A percentile compares a stretch with the other conserved stretches of the same genome.
phyloP scores from a whole-genome alignment of 2,329 filamentous ascomycete genomes.

The Neoscytalidium dimidiatum region DNA sequence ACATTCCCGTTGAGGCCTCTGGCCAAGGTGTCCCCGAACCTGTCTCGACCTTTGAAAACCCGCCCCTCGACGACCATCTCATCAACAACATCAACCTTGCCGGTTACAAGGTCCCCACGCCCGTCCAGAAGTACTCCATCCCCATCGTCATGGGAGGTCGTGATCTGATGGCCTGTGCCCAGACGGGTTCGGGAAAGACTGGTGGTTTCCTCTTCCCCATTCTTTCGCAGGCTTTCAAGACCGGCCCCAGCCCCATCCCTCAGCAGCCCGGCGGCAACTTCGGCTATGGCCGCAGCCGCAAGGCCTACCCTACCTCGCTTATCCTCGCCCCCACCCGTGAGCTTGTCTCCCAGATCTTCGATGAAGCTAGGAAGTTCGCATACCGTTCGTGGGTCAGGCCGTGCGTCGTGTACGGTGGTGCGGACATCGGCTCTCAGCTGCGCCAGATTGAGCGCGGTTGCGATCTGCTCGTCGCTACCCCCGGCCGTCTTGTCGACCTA shows the following conservation, averaged over 20 bases:
- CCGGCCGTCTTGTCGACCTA: constrained; percentile 94
- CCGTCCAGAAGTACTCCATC: constrained; percentile 99
- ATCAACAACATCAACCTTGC: constrained; percentile 91
- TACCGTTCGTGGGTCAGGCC: constrained; percentile 99
- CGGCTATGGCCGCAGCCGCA: constrained; percentile 87
- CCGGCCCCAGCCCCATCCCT: constrained; percentile 74
- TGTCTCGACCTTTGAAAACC: constrained; percentile 87
- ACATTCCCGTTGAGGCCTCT: constrained; percentile 97
- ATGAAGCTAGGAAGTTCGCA: constrained; percentile 95
- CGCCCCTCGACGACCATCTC: constrained; percentile 91
- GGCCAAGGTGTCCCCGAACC: constrained; percentile 92
- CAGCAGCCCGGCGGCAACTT: constrained; percentile 61
- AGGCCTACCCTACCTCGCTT: constrained; percentile 94
- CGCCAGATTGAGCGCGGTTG: constrained; percentile 98
- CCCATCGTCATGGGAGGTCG: constrained; percentile 97
- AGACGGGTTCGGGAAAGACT: constrained; percentile 99
- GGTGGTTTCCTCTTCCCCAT: constrained; percentile 99
- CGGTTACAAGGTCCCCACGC: constrained; percentile 92
- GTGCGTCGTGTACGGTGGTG: constrained; percentile 98
- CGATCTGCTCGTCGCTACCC: constrained; percentile 94
- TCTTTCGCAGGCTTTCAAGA: constrained; percentile 93
- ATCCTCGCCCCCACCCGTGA: constrained; percentile 97
- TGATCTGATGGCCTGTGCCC: constrained; percentile 98
- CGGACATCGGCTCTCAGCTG: constrained; percentile 96
- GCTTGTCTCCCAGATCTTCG: constrained; percentile 97